These are phyloP conservation scores for Anaeromyces robustus DNA, from an alignment of 192 early-diverging fungal genomes.

Conservation along the genomic window DNA sequence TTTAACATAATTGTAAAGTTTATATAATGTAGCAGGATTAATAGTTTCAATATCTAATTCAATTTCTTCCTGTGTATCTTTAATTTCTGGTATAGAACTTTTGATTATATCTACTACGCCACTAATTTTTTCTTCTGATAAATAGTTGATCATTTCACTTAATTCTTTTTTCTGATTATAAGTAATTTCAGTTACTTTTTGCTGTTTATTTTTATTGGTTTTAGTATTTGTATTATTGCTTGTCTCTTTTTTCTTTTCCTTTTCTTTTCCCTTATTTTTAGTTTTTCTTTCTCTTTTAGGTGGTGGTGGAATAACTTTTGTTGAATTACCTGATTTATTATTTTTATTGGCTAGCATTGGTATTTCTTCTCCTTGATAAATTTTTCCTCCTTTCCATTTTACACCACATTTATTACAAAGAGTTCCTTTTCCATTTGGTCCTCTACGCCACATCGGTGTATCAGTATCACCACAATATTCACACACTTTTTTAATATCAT, in stretches of 20 bases:
- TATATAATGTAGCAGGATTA: slow-evolving; percentile 1
- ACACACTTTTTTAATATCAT: neutral
- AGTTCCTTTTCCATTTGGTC: neutral
- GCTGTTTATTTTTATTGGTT: neutral
- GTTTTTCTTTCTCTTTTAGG: neutral
- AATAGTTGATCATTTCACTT: slow-evolving; percentile 7
- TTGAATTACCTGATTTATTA: neutral
- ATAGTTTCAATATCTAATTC: slow-evolving; percentile 21
- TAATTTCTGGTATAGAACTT: slow-evolving; percentile 10
- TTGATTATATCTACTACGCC: slow-evolving; percentile 16
- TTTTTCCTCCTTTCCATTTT: neutral
- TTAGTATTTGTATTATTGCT: neutral
- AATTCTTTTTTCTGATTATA: slow-evolving; percentile 15
- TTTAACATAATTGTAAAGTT: neutral
- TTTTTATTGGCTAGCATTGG: neutral
- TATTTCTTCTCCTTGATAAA: neutral
- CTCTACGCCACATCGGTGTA: neutral
- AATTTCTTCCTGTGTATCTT: slow-evolving; percentile 13
- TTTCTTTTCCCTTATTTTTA: neutral
- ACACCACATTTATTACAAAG: neutral
- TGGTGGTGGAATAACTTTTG: neutral
- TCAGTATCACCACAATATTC: neutral
- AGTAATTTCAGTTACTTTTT: slow-evolving; percentile 7
- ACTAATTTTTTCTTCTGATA: slow-evolving; percentile 8
- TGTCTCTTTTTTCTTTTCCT: neutral